Base-by-base conservation (phyloP, 371 early-diverging fungal species). In the Dipsacomyces acuminosporus region DNA sequence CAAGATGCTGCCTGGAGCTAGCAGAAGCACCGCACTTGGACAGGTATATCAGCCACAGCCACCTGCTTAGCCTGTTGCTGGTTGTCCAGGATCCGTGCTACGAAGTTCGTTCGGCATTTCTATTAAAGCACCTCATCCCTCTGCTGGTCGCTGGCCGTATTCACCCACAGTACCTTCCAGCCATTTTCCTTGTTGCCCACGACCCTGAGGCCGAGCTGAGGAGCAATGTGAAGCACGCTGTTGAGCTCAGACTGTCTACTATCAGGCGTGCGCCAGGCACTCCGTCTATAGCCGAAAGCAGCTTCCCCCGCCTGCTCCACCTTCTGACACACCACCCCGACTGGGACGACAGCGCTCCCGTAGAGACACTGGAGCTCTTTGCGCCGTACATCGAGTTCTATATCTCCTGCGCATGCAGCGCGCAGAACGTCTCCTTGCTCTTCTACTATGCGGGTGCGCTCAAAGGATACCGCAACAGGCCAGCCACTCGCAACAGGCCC, bases 291-390 rank as follows among this genome's bases (percentile, higher is more conserved):
- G 73, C 86, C 23, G 94, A 92, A 55, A 69, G 81, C 51, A 75
- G 84, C 3, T 64, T 93, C 22, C 78, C 82, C 3, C 80, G 81
- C 4, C 59, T 92, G 25, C 63, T 94, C 9, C 87, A 92, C 44
- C 60, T 90, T n/a, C 70, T 95, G 26, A 86, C 94, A 0, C 87
- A 90, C 57, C 94, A 95, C 59, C 92, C 95, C 1, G 97, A 97
- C 64, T 93, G 90, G 72, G 78, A 80, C 2, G 59, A 63, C 11
- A 73, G 23, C 42, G 58, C 1, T 78, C 80, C 1, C 82, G 83
- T 54, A 26, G 46, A 56, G 1, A 65, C 66, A 54, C 79, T 93
- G 17, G 66, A 71, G 14, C 58, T 80, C 41, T 76, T 83, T 44
- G 73, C 78, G 19, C 79, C 69, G 76, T 96, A 94, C 67, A 76